These are phyloP conservation scores for Scheffersomyces amazonensis DNA, from an alignment of 805 yeast genomes.

Conservation along the genomic window DNA sequence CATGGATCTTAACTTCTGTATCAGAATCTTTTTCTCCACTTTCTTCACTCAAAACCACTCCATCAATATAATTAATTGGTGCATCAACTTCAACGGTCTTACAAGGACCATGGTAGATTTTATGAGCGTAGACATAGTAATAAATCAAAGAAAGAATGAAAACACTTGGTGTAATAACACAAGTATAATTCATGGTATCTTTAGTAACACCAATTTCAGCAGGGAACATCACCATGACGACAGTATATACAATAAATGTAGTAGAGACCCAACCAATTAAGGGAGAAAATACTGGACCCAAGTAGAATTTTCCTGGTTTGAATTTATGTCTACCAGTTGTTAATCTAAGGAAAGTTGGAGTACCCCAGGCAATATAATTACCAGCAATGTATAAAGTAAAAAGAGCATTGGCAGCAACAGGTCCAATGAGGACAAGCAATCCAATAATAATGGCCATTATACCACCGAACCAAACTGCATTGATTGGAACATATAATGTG, in stretches of 20 bases:
- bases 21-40: background rate
- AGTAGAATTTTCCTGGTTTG: conserved; percentile 60
- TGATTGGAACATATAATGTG: conserved; percentile 22
- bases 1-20: background rate
- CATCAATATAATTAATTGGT: background rate
- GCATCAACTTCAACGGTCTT: conserved; percentile 20
- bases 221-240: conserved; percentile 48
- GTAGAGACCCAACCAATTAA: conserved; percentile 43
- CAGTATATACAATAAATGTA: conserved; percentile 23
- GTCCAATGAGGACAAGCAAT: conserved; percentile 35
- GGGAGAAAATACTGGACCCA: conserved; percentile 49
- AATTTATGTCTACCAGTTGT: conserved; percentile 47
- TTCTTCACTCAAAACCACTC: background rate
- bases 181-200: conserved; percentile 32
- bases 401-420: conserved; percentile 42
- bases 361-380: background rate
- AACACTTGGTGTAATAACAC: conserved; percentile 29
- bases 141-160: conserved; percentile 24
- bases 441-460: conserved; percentile 34
- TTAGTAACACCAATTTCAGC: conserved; percentile 33
- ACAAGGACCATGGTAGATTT: conserved; percentile 26
- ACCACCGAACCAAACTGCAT: conserved; percentile 32
- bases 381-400: conserved; percentile 26
- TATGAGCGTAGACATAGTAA: conserved; percentile 24
- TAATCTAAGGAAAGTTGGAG: conserved; percentile 21